phyloP scores from a whole-genome alignment of 2,329 filamentous ascomycete species.

The Teratosphaeria pseudoeucalypti region DNA sequence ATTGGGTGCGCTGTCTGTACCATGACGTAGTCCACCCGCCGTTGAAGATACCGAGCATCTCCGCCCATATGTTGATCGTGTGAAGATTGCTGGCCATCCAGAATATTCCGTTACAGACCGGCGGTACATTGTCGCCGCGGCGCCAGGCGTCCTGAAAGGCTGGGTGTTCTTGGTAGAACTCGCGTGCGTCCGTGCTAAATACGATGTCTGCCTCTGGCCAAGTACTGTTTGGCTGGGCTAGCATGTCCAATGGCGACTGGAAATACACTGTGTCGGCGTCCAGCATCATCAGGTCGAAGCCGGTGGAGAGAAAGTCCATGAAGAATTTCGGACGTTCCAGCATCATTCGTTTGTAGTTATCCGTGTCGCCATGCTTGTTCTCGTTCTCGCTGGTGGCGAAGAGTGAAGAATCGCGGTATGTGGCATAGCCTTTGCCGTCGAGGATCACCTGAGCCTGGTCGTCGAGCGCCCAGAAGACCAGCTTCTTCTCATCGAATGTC shows the following conservation, averaged over 20 bases:
- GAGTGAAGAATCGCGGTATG: constrained; percentile 8
- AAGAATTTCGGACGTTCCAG: constrained; percentile 11
- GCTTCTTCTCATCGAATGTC: constrained; percentile 3
- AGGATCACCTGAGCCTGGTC: constrained; percentile 3
- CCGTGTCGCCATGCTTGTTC: constrained; percentile 9
- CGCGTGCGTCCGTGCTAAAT: constrained; percentile 11
- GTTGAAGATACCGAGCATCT: constrained; percentile 6
- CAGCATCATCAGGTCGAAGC: constrained; percentile 12
- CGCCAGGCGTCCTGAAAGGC: constrained; percentile 8
- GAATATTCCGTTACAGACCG: constrained; percentile 12
- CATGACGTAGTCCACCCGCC: neutral
- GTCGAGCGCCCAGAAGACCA: constrained; percentile 14
- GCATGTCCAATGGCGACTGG: constrained; percentile 7
- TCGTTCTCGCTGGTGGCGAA: constrained; percentile 9
- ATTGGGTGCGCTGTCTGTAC: neutral
- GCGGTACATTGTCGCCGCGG: constrained; percentile 7
- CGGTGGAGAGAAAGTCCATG: constrained; percentile 9
- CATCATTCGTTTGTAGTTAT: constrained; percentile 11
- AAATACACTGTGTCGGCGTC: constrained; percentile 12
- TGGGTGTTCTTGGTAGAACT: constrained; percentile 10
- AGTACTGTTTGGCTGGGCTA: neutral
- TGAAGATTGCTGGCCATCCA: constrained; percentile 7
- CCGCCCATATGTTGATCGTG: constrained; percentile 6
- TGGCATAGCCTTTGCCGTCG: constrained; percentile 1
- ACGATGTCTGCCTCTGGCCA: constrained; percentile 5